Base-by-base conservation (phyloP, 345 rosid genomes). In the Murraya koenigii region DNA sequence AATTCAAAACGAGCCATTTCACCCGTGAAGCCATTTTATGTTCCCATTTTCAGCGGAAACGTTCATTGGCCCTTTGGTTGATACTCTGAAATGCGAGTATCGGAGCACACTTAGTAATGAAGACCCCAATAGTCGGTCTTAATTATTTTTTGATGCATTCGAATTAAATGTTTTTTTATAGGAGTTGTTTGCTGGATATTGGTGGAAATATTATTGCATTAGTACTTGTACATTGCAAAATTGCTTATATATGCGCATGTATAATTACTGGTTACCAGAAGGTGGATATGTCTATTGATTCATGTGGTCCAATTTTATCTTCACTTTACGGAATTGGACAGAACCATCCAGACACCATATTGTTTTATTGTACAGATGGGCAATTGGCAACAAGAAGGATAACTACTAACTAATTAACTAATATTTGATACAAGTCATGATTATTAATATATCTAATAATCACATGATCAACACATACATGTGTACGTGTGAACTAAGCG, bases 271-370 rank as follows among this genome's bases (percentile, higher is more conserved):
- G 32, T 41, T 58, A 63, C 25, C 72, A 64, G 81, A 32, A 70
- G 75, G 78, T 80, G 82, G 85, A 67, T 66, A 75, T 68, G 77
- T 36, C 64, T 17, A 75, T 78, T 78, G 70, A 78, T 68, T 55
- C 49, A 47, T 49, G 87, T 82, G 88, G 85, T 85, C 85, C 88
- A 75, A 19, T 68, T 82, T 65, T 66, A 79, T 76, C 76, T 76
- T 81, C 68, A 76, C 78, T 72, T 79, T 72, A 67, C 56, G 61
- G 74, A 49, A 65, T 80, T 62, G 49, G 78, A 71, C 84, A 80
- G 63, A 74, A 66, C 30, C 70, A 41, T 63, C 72, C 78, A 78
- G 72, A 47, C 54, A 19, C 72, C 38, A 49, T 66, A 76, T 49
- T 82, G 67, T 72, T 61, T 76, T 79, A 35, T 71, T 64, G 74